Evolutionary conservation across 768 basidiomycete genomes (phyloP), one percentile per base, ranked within the genome.

Genomic region (Serendipita sp.): DNA sequence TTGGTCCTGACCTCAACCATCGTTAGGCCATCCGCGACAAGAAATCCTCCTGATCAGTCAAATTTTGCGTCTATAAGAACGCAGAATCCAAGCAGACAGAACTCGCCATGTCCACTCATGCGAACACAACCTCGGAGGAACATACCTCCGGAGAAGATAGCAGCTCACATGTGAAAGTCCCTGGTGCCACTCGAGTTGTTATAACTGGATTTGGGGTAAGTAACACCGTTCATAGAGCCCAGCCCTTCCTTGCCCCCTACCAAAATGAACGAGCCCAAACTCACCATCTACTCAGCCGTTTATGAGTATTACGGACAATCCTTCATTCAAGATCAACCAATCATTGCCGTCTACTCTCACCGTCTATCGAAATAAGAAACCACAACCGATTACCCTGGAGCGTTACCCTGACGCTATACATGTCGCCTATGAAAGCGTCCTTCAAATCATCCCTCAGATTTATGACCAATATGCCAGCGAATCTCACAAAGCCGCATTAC

Each of bases 361-460:
- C 28, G 34, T 38, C 16, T 34, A 34, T 35, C 16, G 16, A 32
- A n/a, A n/a, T 10, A 34, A 32, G n/a, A 51, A 51, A n/a, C 48
- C 48, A 8, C 48, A 51, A n/a, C 1, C 5, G 7, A 60, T 60
- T 32, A n/a, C 8, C 4, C 18, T 60, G 3, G 28, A n/a, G 10
- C 56, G 56, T 10, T 35, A 60, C 35, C 56, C 56, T 5, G 56
- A 60, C 4, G 56, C 56, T 30, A 18, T 88, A 11, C 82, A 84
- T 46, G 80, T 84, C 58, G 74, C 76, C 2, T 88, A 88, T 69
- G 79, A 81, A 18, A 77, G 76, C 18, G 81, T 86, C 0, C 76
- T 83, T 10, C 72, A 76, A 62, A 75, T 76, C 63, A 78, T 83
- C 0, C 86, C 86, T 10, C 78, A 79, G 8, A 71, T 87, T 10